Evolutionary conservation across 257 asterid genomes (phyloP).

Genomic region (Gentiana straminea): DNA sequence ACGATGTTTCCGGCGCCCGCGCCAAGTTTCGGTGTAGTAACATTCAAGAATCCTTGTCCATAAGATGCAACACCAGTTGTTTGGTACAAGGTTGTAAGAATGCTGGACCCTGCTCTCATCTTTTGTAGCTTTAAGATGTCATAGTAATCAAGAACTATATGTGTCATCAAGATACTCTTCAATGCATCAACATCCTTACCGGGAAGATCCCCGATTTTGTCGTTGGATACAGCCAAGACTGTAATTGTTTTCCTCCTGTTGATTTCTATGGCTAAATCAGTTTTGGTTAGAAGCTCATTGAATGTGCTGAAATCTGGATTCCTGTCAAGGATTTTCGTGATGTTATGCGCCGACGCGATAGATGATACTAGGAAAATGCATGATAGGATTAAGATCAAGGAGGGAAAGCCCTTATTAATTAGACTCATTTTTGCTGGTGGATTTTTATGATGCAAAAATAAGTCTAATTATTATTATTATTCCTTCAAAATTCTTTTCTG

Average conservation of each 20-base stretch:
- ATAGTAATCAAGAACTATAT: conserved; percentile 62
- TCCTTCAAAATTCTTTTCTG: neutral
- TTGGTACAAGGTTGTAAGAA: conserved; percentile 50
- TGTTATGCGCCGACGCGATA: conserved; percentile 36
- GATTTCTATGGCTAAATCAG: conserved; percentile 31
- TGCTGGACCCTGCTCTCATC: conserved; percentile 21
- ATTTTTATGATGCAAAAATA: conserved; percentile 2
- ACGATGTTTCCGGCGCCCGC: conserved; percentile 16
- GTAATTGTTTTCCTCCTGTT: conserved; percentile 44
- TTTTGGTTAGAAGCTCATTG: conserved; percentile 28
- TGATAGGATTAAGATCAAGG: conserved; percentile 11
- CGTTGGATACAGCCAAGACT: conserved; percentile 51
- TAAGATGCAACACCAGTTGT: conserved; percentile 20
- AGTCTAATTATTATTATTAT: conserved; percentile 5
- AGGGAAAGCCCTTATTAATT: neutral
- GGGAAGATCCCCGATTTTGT: conserved; percentile 21
- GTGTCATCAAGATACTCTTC: conserved; percentile 39
- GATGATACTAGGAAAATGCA: conserved; percentile 26
- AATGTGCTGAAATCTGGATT: conserved; percentile 42
- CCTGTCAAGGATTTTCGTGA: conserved; percentile 37
- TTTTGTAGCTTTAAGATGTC: conserved; percentile 42
- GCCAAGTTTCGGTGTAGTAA: conserved; percentile 14
- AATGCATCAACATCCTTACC: conserved; percentile 26
- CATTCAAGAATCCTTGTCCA: conserved; percentile 47
- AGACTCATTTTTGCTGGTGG: conserved; percentile 45